These are phyloP conservation scores for Alternaria conjuncta DNA, from an alignment of 2,329 filamentous ascomycete genomes.

Conservation along the genomic window DNA sequence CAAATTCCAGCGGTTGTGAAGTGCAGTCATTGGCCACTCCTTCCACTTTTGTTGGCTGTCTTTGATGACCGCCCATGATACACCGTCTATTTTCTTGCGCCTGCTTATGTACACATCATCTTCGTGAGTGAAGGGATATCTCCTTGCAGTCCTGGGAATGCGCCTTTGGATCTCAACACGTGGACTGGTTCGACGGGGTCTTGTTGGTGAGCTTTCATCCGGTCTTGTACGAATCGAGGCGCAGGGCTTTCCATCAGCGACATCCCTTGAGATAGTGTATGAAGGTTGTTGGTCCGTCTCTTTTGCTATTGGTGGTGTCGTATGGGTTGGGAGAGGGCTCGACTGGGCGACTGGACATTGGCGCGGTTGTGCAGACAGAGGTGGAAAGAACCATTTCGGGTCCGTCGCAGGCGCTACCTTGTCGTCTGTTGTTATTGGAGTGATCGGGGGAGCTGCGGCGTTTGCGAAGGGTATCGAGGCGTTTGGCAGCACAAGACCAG, in stretches of 20 bases:
- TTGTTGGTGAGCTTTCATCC: neutral
- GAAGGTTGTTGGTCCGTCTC: neutral
- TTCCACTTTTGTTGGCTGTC: slow-evolving; percentile 28
- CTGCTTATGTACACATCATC: slow-evolving; percentile 48
- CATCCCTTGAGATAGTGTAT: neutral
- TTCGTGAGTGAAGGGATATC: slow-evolving; percentile 38
- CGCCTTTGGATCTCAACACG: slow-evolving; percentile 19
- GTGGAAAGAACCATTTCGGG: slow-evolving; percentile 38
- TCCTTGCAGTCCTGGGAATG: neutral
- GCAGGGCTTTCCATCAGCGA: neutral
- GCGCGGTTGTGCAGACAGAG: slow-evolving; percentile 17
- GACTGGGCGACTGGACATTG: slow-evolving; percentile 8
- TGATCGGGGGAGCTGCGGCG: slow-evolving; percentile 6
- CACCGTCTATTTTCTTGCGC: slow-evolving; percentile 31
- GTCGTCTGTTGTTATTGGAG: slow-evolving; percentile 8
- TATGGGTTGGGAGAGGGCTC: slow-evolving; percentile 11
- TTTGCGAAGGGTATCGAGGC: slow-evolving; percentile 4
- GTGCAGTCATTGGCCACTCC: slow-evolving; percentile 18
- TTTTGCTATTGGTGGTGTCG: neutral
- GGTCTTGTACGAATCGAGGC: neutral
- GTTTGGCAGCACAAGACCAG: slow-evolving; percentile 19
- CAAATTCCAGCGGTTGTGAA: slow-evolving; percentile 23
- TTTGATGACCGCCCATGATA: slow-evolving; percentile 33
- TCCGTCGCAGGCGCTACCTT: slow-evolving; percentile 32
- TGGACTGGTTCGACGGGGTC: slow-evolving; percentile 16